Base-by-base conservation (phyloP, 108 stramenopile species). In the Cyclotella distinguenda region DNA sequence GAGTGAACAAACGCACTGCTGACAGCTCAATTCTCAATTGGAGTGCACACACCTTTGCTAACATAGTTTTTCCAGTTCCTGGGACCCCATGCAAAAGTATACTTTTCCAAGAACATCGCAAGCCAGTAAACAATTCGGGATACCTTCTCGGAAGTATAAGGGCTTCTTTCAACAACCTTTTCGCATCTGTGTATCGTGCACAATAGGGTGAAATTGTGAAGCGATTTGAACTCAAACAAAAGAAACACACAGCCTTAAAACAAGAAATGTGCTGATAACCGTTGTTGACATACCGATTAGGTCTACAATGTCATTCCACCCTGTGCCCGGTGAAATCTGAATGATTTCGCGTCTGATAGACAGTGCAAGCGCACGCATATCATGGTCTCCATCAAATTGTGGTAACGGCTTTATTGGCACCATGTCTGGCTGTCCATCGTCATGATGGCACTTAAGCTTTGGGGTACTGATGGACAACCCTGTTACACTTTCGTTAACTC, bases 61-160 rank as follows among this genome's bases (percentile, higher is more conserved):
- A 77, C 56, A 92, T 67, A 1, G 93, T 94, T 71, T 94, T 92
- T 2, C 90, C 90, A 30, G 84, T 87, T 11, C 93, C 93, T 18
- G 89, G 90, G 0, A 82, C 74, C 0, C 89, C 93, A 52, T 83
- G 91, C 13, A 95, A 66, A 23, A 95, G 50, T 19, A 87, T 78
- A 12, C 91, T 89, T 48, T 77, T 76, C 67, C 84, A 82, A 1
- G 91, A 89, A 9, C 82, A 73, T 10, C 84, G 68, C 47, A 95
- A 30, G n/a, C 88, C 88, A 22, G 72, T 84, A 60, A 90, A 95
- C 1, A 95, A 59, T 13, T 85, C 74, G 13, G 94, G 89, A 46
- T 83, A 78, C 35, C 56, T 57, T n/a, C 52, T 31, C 6, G 90
- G 90, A 56, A 85, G 62, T 22, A 87, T 77, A 7, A 88, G 75